Base-by-base conservation (phyloP, 768 basidiomycete species). In the Leccinum incarnatum region DNA sequence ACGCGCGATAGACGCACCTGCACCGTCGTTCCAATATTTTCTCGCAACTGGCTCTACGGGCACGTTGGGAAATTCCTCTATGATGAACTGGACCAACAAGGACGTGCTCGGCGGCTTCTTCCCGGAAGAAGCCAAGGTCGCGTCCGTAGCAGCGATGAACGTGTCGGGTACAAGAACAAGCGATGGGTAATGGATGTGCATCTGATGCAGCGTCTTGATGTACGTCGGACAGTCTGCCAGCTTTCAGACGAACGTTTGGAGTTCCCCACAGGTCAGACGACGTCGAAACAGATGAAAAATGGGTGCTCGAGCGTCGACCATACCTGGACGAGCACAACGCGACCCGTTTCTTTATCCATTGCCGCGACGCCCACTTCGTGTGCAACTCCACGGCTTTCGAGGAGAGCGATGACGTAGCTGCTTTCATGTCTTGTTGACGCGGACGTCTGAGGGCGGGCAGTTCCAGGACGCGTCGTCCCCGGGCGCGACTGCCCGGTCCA, bases 311-410 rank as follows among this genome's bases (percentile, higher is more conserved):
- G 9, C 55, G 21, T 40, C 45, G 25, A 51, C 10, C 66, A n/a
- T 51, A 88, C 93, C 81, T 96, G 93, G 17, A 93, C 84, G 15
- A 95, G 76, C 69, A 85, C 79, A 19, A 89, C 88, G 27, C 83
- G 79, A 1, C 88, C 92, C 0, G 88, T 91, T 32, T 91, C 88
- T 56, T 79, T 83, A 58, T 95, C 87, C n/a, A 94, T 79, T 0
- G 90, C 89, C 0, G 92, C 93, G 32, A 97, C 84, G 3, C 95
- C 95, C 9, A 96, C 84, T 69, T 96, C 94, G 55, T 89, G 78
- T 1, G 87, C 87, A 29, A 92, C 78, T 1, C 91, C 90, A 25
- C 91, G 78, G 11, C 89, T 88, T 73, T 93, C 91, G 27, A 93
- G 74, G 19, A 93, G 72, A 2, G 91, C 86, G 27, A 90, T 76